Evolutionary conservation across 2,329 filamentous ascomycete genomes (phyloP).

Genomic region (Aspergillus calidoustus): DNA sequence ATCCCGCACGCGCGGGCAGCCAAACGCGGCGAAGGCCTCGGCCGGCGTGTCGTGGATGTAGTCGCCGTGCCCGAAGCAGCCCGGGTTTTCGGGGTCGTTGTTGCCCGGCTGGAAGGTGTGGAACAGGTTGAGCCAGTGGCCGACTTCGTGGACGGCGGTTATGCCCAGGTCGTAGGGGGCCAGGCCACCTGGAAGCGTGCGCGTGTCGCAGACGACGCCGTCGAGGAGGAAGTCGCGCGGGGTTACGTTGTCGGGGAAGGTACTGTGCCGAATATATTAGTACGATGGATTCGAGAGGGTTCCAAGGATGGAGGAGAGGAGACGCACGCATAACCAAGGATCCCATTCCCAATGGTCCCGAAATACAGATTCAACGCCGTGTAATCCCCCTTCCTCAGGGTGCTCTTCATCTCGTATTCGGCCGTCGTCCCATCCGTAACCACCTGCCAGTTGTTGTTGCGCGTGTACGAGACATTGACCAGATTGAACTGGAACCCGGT

Average conservation of each 20-base stretch:
- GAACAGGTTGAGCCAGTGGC: conserved; percentile 19
- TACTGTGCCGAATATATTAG: neutral
- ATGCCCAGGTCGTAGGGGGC: conserved; percentile 16
- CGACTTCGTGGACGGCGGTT: conserved; percentile 17
- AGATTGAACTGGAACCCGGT: conserved; percentile 15
- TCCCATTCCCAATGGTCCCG: conserved; percentile 1
- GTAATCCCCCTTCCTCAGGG: conserved; percentile 11
- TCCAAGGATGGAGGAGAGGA: neutral
- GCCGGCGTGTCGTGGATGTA: conserved; percentile 15
- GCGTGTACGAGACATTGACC: conserved; percentile 9
- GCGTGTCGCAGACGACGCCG: conserved; percentile 9
- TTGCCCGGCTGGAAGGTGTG: conserved; percentile 14
- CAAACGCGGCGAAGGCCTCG: conserved; percentile 2
- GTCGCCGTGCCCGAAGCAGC: conserved; percentile 14
- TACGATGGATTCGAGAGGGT: neutral
- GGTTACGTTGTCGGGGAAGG: conserved; percentile 13
- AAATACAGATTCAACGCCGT: conserved; percentile 12
- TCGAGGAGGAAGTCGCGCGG: conserved; percentile 7
- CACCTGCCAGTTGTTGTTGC: conserved; percentile 7
- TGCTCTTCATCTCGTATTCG: conserved; percentile 13
- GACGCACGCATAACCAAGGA: conserved; percentile 16
- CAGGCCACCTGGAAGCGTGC: conserved; percentile 11
- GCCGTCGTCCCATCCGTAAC: neutral
- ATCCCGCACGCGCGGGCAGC: conserved; percentile 7
- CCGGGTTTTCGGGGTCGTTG: neutral